phyloP scores from a whole-genome alignment of 305 asterid species.

The Fraxinus platypoda region DNA sequence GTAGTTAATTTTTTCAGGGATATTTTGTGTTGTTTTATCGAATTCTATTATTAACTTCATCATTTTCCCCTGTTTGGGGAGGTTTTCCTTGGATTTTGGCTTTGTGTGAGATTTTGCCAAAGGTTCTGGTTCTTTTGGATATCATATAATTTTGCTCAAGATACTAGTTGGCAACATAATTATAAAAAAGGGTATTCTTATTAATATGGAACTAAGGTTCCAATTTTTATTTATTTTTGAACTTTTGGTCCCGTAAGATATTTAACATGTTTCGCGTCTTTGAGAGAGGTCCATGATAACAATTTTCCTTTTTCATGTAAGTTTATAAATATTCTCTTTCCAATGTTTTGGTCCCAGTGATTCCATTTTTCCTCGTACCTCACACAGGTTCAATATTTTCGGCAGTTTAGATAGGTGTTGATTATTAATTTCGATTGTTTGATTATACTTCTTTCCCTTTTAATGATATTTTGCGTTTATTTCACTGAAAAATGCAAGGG shows the following conservation, averaged over 20 bases:
- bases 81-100: not conserved
- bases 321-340: not conserved
- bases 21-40: not conserved
- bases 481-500: not conserved
- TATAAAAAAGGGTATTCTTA: not conserved
- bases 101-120: not conserved
- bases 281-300: not conserved
- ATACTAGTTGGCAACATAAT: not conserved
- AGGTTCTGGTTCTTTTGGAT: not conserved
- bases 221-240: not conserved
- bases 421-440: not conserved
- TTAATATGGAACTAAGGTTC: not conserved
- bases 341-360: not conserved
- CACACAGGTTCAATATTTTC: not conserved
- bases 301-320: not conserved
- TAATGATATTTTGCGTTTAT: not conserved
- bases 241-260: not conserved
- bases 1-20: not conserved
- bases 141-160: not conserved
- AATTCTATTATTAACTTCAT: not conserved
- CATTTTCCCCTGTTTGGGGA: not conserved
- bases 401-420: not conserved
- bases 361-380: not conserved
- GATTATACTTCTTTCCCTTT: not conserved
- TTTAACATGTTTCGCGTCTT: not conserved